Conservation (phyloP, 2,329 filamentous ascomycete species). For the Bisporella sp. region DNA sequence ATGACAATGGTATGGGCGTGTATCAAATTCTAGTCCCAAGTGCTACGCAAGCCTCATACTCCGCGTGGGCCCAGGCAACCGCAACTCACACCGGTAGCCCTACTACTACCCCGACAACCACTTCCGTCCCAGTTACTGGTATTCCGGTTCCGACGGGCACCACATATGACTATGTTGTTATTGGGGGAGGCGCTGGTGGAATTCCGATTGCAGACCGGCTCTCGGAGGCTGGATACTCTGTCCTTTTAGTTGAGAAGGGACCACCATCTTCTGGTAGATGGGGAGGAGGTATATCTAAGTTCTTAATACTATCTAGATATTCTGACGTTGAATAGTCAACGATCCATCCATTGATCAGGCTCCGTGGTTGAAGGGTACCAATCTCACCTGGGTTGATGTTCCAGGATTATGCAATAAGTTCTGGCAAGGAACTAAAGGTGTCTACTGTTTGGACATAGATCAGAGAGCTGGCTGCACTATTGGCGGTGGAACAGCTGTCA, state of each 20-base stretch:
- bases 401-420: conserved; percentile 67
- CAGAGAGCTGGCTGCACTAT: conserved; percentile 68
- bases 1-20: conserved; percentile 46
- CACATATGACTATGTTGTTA: conserved; percentile 47
- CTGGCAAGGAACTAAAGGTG: conserved; percentile 29
- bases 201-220: conserved; percentile 49
- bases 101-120: conserved; percentile 37
- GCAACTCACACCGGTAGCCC: conserved; percentile 21
- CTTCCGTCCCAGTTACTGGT: conserved; percentile 28
- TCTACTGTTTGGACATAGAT: conserved; percentile 63
- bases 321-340: not conserved
- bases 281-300: conserved; percentile 39
- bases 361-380: conserved; percentile 52
- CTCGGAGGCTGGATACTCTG: conserved; percentile 56
- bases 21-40: conserved; percentile 39
- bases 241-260: conserved; percentile 56
- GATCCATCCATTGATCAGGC: not conserved
- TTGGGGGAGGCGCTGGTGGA: conserved; percentile 46
- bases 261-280: conserved; percentile 58
- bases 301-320: not conserved
- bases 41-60: conserved; percentile 34
- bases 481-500: conserved; percentile 49
- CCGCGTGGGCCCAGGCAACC: conserved; percentile 25
- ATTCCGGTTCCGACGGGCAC: conserved; percentile 37
- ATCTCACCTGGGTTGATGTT: conserved; percentile 64